Evolutionary conservation across 2,329 filamentous ascomycete species (phyloP), one percentile per base, ranked within the genome.

Genomic region (Neobulgaria alba): DNA sequence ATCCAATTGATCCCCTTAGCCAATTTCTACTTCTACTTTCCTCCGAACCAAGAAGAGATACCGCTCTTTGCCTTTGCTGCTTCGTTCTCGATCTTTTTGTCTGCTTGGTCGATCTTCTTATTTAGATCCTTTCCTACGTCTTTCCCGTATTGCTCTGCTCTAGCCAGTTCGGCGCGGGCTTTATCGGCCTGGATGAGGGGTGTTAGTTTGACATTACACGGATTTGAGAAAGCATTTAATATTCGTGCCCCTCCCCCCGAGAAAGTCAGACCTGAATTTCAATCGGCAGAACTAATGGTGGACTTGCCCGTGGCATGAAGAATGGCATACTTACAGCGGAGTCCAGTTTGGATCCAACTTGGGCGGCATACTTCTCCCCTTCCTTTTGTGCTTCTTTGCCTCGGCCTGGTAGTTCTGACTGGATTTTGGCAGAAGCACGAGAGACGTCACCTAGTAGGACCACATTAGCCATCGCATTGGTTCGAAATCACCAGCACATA

Each of bases 21-120:
- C 5, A 10, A 26, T 38, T 16, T 19, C 23, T 15, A 21, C 12
- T 37, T 50, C 51, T 74, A 75, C 48, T 75, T 68, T 38, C 73
- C 73, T 42, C 87, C 82, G 57, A 95, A 94, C 89, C 88, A 95
- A 61, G 83, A 76, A 31, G 82, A 85, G 55, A 94, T 64, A 49
- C 83, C 82, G 56, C 79, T 77, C 78, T 95, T 95, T 33, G 87
- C 84, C 69, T 95, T 83, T 38, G 79, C 65, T 3, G 87, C 78
- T 51, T 79, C 79, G 51, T 85, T 70, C 68, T 89, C 84, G 38
- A 95, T 82, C 51, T 79, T 88, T 56, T 78, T 76, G 66, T 95
- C 89, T 56, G 89, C 81, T 62, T 82, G 77, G 64, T 95, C 82
- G 38, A 92, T 77, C 57, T 87, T 84, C 60, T 80, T 77, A 55